Evolutionary conservation across 306 rosid genomes (phyloP).

Genomic region (Alnus glutinosa): DNA sequence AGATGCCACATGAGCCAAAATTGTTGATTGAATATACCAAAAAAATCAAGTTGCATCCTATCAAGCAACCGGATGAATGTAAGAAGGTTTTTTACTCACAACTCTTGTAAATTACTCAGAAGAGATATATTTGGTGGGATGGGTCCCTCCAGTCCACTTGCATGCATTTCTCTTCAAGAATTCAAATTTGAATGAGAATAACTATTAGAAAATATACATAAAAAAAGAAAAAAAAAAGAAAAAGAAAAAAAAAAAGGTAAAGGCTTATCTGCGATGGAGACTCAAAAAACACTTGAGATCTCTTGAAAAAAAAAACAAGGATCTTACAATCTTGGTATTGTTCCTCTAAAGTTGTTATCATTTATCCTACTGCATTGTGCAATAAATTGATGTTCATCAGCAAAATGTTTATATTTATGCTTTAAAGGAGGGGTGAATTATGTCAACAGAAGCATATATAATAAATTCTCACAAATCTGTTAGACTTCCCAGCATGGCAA

Average conservation of each 20-base stretch:
- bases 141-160: conserved; percentile 88
- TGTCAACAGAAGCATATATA: conserved; percentile 5
- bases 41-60: neutral
- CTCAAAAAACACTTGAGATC: conserved; percentile 15
- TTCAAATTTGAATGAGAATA: conserved; percentile 16
- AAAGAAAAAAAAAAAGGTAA: too few species aligned
- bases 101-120: conserved; percentile 45
- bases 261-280: neutral
- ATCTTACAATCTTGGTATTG: conserved; percentile 83
- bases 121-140: conserved; percentile 67
- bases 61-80: neutral
- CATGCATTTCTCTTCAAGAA: conserved; percentile 73
- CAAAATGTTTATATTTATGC: neutral
- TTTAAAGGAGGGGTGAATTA: conserved; percentile 5
- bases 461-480: conserved; percentile 58
- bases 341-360: conserved; percentile 68
- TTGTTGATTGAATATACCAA: conserved; percentile 3
- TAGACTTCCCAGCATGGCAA: conserved; percentile 51
- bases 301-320: neutral
- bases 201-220: neutral
- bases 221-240: too few species aligned
- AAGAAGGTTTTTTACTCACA: conserved; percentile 56
- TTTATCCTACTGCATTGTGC: conserved; percentile 68
- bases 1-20: conserved; percentile 13
- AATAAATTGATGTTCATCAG: conserved; percentile 22